phyloP scores from a whole-genome alignment of 305 asterid genomes.

The Rubia occidens region DNA sequence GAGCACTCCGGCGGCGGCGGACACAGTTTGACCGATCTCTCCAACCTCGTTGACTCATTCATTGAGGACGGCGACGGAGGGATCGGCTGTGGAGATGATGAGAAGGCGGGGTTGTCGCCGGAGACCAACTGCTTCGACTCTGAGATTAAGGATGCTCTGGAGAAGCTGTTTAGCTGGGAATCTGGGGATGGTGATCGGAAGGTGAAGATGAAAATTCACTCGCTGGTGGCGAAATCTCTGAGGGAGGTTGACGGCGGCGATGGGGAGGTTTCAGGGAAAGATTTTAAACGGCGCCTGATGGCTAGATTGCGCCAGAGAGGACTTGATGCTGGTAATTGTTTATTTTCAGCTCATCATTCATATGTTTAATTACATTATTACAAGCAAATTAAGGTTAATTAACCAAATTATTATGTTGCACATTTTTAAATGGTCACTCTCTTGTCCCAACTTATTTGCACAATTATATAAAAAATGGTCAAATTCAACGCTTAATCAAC shows the following conservation, averaged over 20 bases:
- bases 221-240: conserved; percentile 33
- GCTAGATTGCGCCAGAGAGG: conserved; percentile 52
- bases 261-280: conserved; percentile 21
- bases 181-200: not conserved
- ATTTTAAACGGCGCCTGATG: conserved; percentile 63
- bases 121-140: conserved; percentile 19
- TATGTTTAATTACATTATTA: not conserved
- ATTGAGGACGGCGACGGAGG: conserved; percentile 34
- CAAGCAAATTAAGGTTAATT: not conserved
- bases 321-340: conserved; percentile 58
- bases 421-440: no score
- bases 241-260: conserved; percentile 17
- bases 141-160: conserved; percentile 31
- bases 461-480: no score
- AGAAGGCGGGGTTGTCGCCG: not conserved
- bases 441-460: no score
- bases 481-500: no score
- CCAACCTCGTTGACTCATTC: conserved; percentile 64
- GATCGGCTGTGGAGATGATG: conserved; percentile 20
- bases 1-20: conserved; percentile 42
- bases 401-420: no score
- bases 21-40: conserved; percentile 33
- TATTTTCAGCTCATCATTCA: not conserved
- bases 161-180: conserved; percentile 24
- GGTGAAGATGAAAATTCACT: conserved; percentile 21